A percentile compares a stretch with the other conserved stretches of the same genome.
Evolutionary conservation across 176 grass and related monocot genomes (phyloP).

Genomic region (Rhynchospora tenuis): DNA sequence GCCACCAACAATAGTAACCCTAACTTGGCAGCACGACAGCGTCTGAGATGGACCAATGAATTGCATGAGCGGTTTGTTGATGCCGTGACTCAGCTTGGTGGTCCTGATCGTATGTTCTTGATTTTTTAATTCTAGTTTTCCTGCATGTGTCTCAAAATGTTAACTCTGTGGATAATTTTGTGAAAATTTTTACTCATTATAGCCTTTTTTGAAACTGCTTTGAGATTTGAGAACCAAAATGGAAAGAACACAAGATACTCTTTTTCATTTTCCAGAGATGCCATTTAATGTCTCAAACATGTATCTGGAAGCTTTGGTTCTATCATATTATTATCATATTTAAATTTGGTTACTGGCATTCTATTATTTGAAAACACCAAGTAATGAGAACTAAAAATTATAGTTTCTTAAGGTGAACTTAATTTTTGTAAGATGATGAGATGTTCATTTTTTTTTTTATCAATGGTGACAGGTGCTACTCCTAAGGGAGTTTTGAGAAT

Average conservation of each 20-base stretch:
- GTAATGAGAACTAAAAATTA: neutral
- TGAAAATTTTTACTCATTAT: neutral
- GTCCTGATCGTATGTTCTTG: slow-evolving; percentile 78
- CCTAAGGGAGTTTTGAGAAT: slow-evolving; percentile 91
- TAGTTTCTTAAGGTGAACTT: neutral
- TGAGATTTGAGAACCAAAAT: neutral
- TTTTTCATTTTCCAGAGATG: neutral
- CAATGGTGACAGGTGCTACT: slow-evolving; percentile 60
- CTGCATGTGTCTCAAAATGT: neutral
- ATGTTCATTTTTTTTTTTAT: neutral
- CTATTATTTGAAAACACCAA: neutral
- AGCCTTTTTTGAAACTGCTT: neutral
- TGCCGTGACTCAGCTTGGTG: slow-evolving; percentile 91
- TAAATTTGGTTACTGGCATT: neutral
- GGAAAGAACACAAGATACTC: neutral
- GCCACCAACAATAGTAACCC: slow-evolving; percentile 40
- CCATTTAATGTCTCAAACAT: neutral
- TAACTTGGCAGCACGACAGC: slow-evolving; percentile 63
- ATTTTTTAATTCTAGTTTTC: neutral
- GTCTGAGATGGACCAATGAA: slow-evolving; percentile 92
- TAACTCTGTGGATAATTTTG: neutral
- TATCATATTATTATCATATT: neutral
- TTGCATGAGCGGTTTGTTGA: slow-evolving; percentile 90
- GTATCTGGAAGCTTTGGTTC: neutral
- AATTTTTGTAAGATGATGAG: neutral